Conservation (phyloP, 805 yeast genomes). For the Kodamaea lidongshanica region DNA sequence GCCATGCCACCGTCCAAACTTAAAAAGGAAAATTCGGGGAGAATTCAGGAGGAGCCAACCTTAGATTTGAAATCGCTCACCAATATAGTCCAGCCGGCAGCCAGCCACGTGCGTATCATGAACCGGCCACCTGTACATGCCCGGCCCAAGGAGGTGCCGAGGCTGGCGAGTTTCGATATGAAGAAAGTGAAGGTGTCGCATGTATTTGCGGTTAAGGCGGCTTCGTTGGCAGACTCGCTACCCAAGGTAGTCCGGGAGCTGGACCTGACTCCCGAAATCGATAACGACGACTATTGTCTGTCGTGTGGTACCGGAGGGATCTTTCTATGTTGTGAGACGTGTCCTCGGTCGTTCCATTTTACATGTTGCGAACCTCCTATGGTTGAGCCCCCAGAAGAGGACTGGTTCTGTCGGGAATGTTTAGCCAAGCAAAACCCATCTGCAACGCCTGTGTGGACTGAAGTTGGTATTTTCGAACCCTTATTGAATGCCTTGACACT, state of each 20-base stretch:
- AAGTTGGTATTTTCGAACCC: conserved; percentile 47
- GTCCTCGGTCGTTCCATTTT: conserved; percentile 90
- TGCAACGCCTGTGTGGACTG: conserved; percentile 17
- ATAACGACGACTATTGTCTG: conserved; percentile 86
- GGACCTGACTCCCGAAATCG: conserved; percentile 13
- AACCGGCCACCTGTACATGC: background rate
- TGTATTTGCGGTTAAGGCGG: conserved; percentile 30
- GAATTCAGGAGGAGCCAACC: too few species aligned
- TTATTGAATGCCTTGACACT: conserved; percentile 52
- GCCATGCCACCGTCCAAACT: conserved; percentile 58
- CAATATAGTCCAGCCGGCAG: too few species aligned
- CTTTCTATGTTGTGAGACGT: conserved; percentile 87
- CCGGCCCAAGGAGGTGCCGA: background rate
- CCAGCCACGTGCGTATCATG: conserved; percentile 6
- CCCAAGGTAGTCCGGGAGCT: conserved; percentile 1
- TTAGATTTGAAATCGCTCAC: too few species aligned
- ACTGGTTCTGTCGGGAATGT: conserved; percentile 87
- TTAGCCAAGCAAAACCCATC: conserved; percentile 33
- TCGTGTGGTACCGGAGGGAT: conserved; percentile 86
- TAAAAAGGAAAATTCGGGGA: too few species aligned
- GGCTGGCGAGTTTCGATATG: background rate
- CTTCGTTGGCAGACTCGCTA: conserved; percentile 1
- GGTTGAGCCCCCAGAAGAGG: conserved; percentile 78
- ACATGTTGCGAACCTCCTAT: conserved; percentile 87
- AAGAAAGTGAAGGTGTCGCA: conserved; percentile 9